A percentile compares a stretch with the other conserved stretches of the same genome.
These are phyloP conservation scores for Udeniomyces megalosporus DNA, from an alignment of 768 basidiomycete genomes.

Conservation along the genomic window DNA sequence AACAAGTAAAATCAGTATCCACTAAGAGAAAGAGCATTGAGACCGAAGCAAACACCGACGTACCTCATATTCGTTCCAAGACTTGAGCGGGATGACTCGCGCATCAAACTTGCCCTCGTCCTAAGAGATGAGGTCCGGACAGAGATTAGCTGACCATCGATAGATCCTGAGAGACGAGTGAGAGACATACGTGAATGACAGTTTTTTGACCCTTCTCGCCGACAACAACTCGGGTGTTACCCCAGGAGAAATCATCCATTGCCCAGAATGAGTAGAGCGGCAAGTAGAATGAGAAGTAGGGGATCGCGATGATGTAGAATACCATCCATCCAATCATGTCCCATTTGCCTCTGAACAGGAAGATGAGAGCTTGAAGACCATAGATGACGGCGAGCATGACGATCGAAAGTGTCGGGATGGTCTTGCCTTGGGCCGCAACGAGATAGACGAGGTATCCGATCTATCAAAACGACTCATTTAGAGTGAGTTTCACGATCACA, in stretches of 20 bases:
- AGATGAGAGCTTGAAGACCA: slow-evolving; percentile 81
- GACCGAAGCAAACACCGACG: slow-evolving; percentile 28
- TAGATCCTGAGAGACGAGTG: not conserved
- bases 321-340: slow-evolving; percentile 96
- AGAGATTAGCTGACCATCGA: too few relatives aligned
- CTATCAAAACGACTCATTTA: slow-evolving; percentile 32
- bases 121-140: slow-evolving; percentile 30
- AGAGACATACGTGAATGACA: slow-evolving; percentile 62
- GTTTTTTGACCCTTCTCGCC: slow-evolving; percentile 93
- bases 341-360: slow-evolving; percentile 84
- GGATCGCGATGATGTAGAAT: slow-evolving; percentile 89
- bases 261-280: slow-evolving; percentile 92
- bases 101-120: slow-evolving; percentile 98
- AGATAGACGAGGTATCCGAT: slow-evolving; percentile 76
- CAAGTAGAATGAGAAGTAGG: slow-evolving; percentile 79
- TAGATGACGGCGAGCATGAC: slow-evolving; percentile 90
- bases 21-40: not conserved
- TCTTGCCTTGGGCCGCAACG: slow-evolving; percentile 47
- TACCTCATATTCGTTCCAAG: slow-evolving; percentile 95
- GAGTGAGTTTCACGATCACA: not conserved
- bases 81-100: slow-evolving; percentile 78
- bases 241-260: slow-evolving; percentile 88
- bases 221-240: slow-evolving; percentile 48
- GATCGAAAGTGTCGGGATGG: slow-evolving; percentile 63
- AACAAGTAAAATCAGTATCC: not conserved